Conservation (phyloP, 176 grass and related monocot genomes). For the Alopecurus myosuroides region DNA sequence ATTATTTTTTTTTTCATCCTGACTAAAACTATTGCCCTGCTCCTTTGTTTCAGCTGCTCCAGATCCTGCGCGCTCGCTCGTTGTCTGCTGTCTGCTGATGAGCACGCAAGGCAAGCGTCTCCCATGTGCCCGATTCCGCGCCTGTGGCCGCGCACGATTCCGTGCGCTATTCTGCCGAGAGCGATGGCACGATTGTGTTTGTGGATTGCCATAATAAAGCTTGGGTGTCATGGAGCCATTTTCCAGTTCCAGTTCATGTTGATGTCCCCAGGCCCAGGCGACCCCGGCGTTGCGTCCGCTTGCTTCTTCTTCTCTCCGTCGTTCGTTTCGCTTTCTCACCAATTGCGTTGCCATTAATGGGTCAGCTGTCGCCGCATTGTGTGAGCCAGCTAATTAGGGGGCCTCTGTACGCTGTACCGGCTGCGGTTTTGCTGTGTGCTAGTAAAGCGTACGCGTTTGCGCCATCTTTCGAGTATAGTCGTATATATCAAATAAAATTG, state of each 20-base stretch:
- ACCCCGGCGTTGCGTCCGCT: not conserved
- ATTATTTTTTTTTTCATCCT: not conserved
- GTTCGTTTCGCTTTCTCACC: not conserved
- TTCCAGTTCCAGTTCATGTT: not conserved
- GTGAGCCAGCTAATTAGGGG: slow-evolving; percentile 24
- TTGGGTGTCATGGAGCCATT: not conserved
- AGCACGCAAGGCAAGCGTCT: slow-evolving; percentile 4
- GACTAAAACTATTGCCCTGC: not conserved
- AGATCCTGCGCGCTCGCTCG: slow-evolving; percentile 7
- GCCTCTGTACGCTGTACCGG: not conserved
- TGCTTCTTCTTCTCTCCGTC: not conserved
- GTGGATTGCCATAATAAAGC: not conserved
- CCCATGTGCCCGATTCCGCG: slow-evolving; percentile 21
- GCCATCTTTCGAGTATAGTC: not conserved
- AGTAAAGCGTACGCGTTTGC: not conserved
- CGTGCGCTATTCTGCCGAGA: not conserved
- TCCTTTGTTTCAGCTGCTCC: slow-evolving; percentile 26
- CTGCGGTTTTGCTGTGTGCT: not conserved
- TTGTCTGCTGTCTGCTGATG: slow-evolving; percentile 25
- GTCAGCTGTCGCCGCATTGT: slow-evolving; percentile 11
- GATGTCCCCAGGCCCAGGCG: not conserved
- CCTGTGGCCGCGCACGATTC: not conserved
- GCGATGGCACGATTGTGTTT: not conserved
- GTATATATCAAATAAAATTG: not conserved
- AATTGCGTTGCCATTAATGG: not conserved